Percentiles rank a stretch among this genome's conserved stretches.
Evolutionary conservation across 1,284 basidiomycete genomes (phyloP).

Genomic region (Chalciporus sp.): DNA sequence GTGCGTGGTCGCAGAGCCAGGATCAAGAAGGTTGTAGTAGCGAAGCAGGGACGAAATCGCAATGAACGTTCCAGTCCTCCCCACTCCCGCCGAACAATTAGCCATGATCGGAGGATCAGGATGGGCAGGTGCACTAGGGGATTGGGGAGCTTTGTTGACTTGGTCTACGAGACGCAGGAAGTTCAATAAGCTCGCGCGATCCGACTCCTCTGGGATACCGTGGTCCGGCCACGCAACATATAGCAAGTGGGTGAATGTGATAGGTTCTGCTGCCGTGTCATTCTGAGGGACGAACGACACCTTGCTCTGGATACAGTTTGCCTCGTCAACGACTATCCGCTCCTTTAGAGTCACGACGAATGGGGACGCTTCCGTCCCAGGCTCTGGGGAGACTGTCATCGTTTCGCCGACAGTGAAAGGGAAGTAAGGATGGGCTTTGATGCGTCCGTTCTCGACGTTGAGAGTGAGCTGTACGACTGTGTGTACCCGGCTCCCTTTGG

Average conservation of each 20-base stretch:
- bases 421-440: constrained; percentile 79
- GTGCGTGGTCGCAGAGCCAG: constrained; percentile 24
- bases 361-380: constrained; percentile 40
- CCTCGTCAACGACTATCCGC: constrained; percentile 46
- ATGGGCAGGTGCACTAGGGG: constrained; percentile 30
- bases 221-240: constrained; percentile 85
- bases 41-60: constrained; percentile 76
- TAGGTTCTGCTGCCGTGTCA: constrained; percentile 36
- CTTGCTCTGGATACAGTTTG: constrained; percentile 65
- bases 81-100: constrained; percentile 88
- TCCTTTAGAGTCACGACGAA: constrained; percentile 59
- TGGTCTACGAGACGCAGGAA: constrained; percentile 65
- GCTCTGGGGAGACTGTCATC: constrained; percentile 50
- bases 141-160: constrained; percentile 51
- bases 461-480: constrained; percentile 82
- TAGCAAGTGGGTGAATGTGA: constrained; percentile 70
- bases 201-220: constrained; percentile 64
- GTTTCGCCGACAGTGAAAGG: constrained; percentile 59
- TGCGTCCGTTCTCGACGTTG: constrained; percentile 61
- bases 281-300: constrained; percentile 36
- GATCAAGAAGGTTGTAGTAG: constrained; percentile 48
- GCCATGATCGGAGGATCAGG: constrained; percentile 78
- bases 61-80: constrained; percentile 88
- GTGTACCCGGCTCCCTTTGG: constrained; percentile 48
- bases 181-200: constrained; percentile 57